Base-by-base conservation (phyloP, 2,329 filamentous ascomycete genomes). In the Alternaria arborescens region DNA sequence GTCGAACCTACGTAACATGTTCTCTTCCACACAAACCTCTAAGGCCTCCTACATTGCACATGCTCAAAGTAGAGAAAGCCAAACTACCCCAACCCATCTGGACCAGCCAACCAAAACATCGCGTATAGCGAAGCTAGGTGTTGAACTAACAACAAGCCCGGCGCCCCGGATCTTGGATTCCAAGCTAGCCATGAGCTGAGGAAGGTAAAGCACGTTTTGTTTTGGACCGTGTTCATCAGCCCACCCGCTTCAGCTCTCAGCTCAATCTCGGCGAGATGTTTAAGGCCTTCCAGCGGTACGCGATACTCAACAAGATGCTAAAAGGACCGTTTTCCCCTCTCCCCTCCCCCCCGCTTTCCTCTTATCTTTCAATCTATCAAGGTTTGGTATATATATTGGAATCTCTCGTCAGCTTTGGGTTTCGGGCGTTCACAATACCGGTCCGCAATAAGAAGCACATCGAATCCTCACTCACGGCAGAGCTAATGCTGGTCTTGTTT, bases 261-360 rank as follows among this genome's bases (percentile, higher is more conserved):
- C 46, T 48, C 46, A 32, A 34, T 34, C 46, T 36, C 46, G 32
- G 46, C 46, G 46, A 41, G 38, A 41, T 22, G 4, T 12, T 41
- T 12, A 22, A 41, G 38, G 38, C 38, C 18, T 22, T 22, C 38
- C 18, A 41, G 18, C 11, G 18, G 36, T 16, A 40, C n/a, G 36
- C 34, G 36, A 18, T 41, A 12, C 38, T 41, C 18, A 22, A 22
- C 18, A 41, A 20, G 5, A 18, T 14, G 14, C 32, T 36, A 50
- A 50, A 50, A 50, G 46, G 46, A 50, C 46, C 46, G 46, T 34
- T 50, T 50, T 11, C 46, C 20, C 22, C 30, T 44, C 41, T 20
- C 20, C 20, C 38, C 11, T 8, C 4, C 14, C 20, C 11, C 8
- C 24, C 28, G 7, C 52, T 20, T n/a, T n/a, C 22, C 14, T 32